Conservation (phyloP, 441 rosid genomes). For the Dalechampia spathulata region DNA sequence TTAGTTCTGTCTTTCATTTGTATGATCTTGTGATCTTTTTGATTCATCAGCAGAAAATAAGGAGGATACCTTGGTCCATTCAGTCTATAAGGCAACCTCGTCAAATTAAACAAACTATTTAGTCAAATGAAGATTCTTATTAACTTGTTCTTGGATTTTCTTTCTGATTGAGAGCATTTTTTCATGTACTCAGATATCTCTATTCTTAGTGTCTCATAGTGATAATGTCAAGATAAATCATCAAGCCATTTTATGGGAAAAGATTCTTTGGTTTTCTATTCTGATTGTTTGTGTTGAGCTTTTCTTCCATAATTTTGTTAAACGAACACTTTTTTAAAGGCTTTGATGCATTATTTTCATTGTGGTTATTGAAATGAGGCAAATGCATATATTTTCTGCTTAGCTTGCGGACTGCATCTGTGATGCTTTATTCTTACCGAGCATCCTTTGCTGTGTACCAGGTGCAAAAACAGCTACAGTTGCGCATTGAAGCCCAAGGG, state of each 20-base stretch:
- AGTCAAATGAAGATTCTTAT: neutral
- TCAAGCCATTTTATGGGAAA: neutral
- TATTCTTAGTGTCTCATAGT: neutral
- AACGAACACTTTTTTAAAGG: neutral
- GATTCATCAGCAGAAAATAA: neutral
- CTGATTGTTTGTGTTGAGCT: neutral
- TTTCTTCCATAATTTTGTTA: neutral
- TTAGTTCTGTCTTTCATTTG: neutral
- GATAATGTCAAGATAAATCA: neutral
- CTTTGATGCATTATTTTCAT: neutral
- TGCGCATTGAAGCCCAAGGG: conserved; percentile 97
- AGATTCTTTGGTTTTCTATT: neutral
- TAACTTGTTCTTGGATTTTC: neutral
- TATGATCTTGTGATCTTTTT: neutral
- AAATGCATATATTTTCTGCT: neutral
- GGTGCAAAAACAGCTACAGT: conserved; percentile 97
- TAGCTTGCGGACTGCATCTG: neutral
- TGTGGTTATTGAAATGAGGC: neutral
- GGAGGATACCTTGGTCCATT: neutral
- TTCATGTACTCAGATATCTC: neutral
- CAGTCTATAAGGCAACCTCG: neutral
- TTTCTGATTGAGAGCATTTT: neutral
- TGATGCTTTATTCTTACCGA: neutral
- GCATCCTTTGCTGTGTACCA: conserved; percentile 22
- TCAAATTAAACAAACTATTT: neutral